Evolutionary conservation across 768 basidiomycete species (phyloP).

Genomic region (Agaricus subrufescens): DNA sequence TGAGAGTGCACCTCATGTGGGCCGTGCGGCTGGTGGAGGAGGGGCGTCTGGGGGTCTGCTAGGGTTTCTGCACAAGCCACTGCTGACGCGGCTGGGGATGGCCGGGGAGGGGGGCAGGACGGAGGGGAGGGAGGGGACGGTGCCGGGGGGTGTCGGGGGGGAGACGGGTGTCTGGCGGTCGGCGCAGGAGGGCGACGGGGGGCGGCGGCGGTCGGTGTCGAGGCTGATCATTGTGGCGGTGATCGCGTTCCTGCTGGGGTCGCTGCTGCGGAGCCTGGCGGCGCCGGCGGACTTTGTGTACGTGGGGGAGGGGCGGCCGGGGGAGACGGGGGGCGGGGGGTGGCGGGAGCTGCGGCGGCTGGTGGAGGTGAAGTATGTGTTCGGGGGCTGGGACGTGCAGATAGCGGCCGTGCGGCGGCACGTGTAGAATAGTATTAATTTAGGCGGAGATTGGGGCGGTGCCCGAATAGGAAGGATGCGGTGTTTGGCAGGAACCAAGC

Average conservation of each 20-base stretch:
- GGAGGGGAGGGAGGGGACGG: constrained; percentile 16
- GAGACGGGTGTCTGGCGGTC: constrained; percentile 17
- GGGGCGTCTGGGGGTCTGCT: constrained; percentile 37
- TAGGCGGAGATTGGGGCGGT: constrained; percentile 22
- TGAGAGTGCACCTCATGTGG: constrained; percentile 13
- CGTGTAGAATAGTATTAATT: constrained; percentile 23
- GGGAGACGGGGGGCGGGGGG: constrained; percentile 48
- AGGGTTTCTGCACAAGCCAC: constrained; percentile 55
- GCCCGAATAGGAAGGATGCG: constrained; percentile 10
- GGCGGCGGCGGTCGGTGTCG: constrained; percentile 22
- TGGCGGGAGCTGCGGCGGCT: constrained; percentile 87
- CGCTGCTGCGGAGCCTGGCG: constrained; percentile 80
- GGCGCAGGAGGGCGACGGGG: constrained; percentile 11
- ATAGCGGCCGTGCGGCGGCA: constrained; percentile 79
- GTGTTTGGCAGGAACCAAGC: constrained; percentile 11
- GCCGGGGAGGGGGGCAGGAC: constrained; percentile 13
- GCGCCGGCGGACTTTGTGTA: constrained; percentile 91
- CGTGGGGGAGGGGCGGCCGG: constrained; percentile 55
- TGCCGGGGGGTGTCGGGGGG: constrained; percentile 35
- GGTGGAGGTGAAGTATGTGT: constrained; percentile 75
- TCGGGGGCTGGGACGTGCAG: constrained; percentile 86
- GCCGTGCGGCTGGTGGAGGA: constrained; percentile 10
- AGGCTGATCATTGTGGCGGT: constrained; percentile 74
- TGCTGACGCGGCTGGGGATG: constrained; percentile 40
- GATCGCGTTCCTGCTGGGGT: constrained; percentile 89